These are phyloP conservation scores for Populus hybrid DNA, from an alignment of 441 rosid genomes.

Conservation along the genomic window DNA sequence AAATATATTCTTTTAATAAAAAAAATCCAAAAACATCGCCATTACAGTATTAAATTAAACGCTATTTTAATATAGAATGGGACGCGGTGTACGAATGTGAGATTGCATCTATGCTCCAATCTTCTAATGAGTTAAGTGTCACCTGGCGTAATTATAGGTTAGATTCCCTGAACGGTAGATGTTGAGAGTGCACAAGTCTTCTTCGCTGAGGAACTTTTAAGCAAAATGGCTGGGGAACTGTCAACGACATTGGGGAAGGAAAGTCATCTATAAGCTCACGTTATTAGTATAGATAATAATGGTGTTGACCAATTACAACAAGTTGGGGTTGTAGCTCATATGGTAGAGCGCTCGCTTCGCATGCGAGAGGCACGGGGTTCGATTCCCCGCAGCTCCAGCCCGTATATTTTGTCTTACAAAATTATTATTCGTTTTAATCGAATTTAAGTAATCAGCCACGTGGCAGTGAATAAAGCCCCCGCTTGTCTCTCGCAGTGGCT, in stretches of 20 bases:
- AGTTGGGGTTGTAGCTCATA: conserved; percentile 46
- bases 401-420: not conserved
- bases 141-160: too few species aligned
- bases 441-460: not conserved
- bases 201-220: too few species aligned
- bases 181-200: too few species aligned
- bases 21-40: too few species aligned
- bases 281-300: fast-evolving
- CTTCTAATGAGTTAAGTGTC: too few species aligned
- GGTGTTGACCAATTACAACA: not conserved
- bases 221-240: too few species aligned
- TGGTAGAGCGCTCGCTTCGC: conserved; percentile 96
- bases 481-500: too few species aligned
- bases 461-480: too few species aligned
- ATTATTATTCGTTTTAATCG: not conserved
- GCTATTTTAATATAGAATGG: not conserved
- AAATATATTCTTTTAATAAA: too few species aligned
- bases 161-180: too few species aligned
- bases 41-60: too few species aligned
- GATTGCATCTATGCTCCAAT: not conserved
- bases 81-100: not conserved
- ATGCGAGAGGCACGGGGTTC: conserved; percentile 92
- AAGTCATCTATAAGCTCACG: not conserved
- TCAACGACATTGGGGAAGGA: not conserved
- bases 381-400: conserved; percentile 51